Base-by-base conservation (phyloP, 1,139 yeast genomes). In the Pichia sp. region DNA sequence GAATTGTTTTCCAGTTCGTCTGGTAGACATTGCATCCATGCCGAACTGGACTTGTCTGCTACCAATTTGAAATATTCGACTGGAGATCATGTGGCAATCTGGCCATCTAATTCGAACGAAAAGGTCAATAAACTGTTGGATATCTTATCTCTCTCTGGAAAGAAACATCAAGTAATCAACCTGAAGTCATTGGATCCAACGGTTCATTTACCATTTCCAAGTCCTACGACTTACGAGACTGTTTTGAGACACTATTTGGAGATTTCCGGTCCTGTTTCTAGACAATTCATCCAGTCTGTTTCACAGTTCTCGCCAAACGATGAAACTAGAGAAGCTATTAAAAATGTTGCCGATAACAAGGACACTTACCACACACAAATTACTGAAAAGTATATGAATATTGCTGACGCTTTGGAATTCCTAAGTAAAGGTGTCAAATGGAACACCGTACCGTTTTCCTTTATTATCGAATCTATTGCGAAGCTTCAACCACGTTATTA, bases 401-500 rank as follows among this genome's bases (percentile, higher is more conserved):
- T 88, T 52, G 86, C 96, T 29, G 95, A 90, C 53, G 81, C 86
- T 8, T 71, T 92, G 53, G 66, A 73, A 45, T 52, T 64, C 35
- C 63, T 90, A 46, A 85, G 95, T 28, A 58, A 68, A 16, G 88
- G 85, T 42, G 60, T 54, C 36, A 65, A 78, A 33, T 90, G 97
- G 97, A 54, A 64, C 27, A 62, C 68, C 11, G 86, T 92, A 43
- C 97, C 98, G 35, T 85, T 90, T 69, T 81, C 81, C 48, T 86
- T 88, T 60, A 67, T 92, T 43, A 72, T 90, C 56, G 98, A 92
- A 68, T 75, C 82, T 38, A 66, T 92, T 50, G 78, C 88, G 44
- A 87, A 81, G 57, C 70, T 92, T 57, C 94, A 85, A 62, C 96
- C 97, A 40, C 90, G 98, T 66, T 92, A 88, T 68, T 92, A 92